phyloP scores from a whole-genome alignment of 2,329 filamentous ascomycete genomes.

The Septoria linicola region DNA sequence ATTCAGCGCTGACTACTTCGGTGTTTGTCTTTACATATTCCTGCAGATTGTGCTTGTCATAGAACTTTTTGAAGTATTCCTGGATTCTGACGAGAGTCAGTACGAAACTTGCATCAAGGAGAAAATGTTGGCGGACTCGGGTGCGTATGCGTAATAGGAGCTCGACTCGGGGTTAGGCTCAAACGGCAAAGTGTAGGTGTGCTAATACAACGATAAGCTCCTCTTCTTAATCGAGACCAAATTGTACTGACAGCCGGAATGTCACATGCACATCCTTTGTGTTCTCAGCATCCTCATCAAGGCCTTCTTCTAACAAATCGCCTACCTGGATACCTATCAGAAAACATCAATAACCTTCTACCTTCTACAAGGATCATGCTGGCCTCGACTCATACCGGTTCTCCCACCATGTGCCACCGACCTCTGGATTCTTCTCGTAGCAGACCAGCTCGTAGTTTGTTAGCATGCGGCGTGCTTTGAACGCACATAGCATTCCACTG shows the following conservation, averaged over 20 bases:
- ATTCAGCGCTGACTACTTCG: constrained; percentile 21
- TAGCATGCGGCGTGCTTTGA: constrained; percentile 21
- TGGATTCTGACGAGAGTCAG: constrained; percentile 32
- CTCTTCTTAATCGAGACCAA: not conserved
- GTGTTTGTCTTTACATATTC: constrained; percentile 37
- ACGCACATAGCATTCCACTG: constrained; percentile 19
- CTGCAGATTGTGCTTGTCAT: constrained; percentile 42
- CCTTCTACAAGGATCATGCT: too few species aligned
- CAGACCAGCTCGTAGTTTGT: constrained; percentile 40
- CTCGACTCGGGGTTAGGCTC: constrained; percentile 22
- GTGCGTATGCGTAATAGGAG: constrained; percentile 40
- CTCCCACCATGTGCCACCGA: constrained; percentile 42
- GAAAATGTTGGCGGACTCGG: constrained; percentile 31
- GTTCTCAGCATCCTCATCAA: not conserved
- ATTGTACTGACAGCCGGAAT: constrained; percentile 24
- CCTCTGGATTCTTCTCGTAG: constrained; percentile 41
- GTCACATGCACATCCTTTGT: constrained; percentile 38
- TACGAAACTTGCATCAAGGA: too few species aligned
- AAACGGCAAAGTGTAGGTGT: constrained; percentile 38
- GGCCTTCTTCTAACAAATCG: not conserved
- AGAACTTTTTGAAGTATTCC: constrained; percentile 42
- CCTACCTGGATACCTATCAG: constrained; percentile 14
- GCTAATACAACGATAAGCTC: not conserved
- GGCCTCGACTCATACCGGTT: too few species aligned
- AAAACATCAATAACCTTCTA: too few species aligned